Base-by-base conservation (phyloP, 768 basidiomycete species). In the Russula sp. region DNA sequence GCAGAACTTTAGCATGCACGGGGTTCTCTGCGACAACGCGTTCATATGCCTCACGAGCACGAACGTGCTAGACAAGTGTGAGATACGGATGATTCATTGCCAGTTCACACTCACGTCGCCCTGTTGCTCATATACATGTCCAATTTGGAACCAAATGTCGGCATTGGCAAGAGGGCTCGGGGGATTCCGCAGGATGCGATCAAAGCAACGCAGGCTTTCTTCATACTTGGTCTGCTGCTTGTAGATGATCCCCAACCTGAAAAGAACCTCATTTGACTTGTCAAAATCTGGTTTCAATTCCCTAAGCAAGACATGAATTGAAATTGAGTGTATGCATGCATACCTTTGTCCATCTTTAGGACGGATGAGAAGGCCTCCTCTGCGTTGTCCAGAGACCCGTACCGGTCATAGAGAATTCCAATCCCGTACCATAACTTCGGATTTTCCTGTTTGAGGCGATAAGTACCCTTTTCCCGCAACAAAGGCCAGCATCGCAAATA, bases 81-180 rank as follows among this genome's bases (percentile, higher is more conserved):
- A 71, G 50, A 62, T 37, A 61, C 52, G 48, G 49, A 42, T 39
- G 68, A 13, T 47, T 54, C 14, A 40, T 31, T 35, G 31, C 4
- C 59, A 45, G 47, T 16, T 39, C 37, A 32, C 7, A 77, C 84
- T 75, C 73, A 95, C 95, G 73, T 98, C 94, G 76, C 94, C 89
- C 75, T 96, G 92, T 72, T 97, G 95, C 75, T 98, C 97, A 70
- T 91, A 94, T 20, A 98, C 96, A 71, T 98, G 97, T 2, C 97
- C 97, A 64, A 99, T 97, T 77, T 99, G 97, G 84, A 98, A 98
- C 94, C 95, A 98, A 67, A 99, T 98, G 69, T 99, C 97, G 60
- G 94, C 91, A 69, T 95, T 91, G 16, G 95, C 96, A 37, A 99
- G 86, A 2, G 97, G 97, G 66, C 86, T 88, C 39, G 96, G 97